These are phyloP conservation scores for Colletotrichum aenigma DNA, from an alignment of 2,329 filamentous ascomycete species.

Conservation along the genomic window DNA sequence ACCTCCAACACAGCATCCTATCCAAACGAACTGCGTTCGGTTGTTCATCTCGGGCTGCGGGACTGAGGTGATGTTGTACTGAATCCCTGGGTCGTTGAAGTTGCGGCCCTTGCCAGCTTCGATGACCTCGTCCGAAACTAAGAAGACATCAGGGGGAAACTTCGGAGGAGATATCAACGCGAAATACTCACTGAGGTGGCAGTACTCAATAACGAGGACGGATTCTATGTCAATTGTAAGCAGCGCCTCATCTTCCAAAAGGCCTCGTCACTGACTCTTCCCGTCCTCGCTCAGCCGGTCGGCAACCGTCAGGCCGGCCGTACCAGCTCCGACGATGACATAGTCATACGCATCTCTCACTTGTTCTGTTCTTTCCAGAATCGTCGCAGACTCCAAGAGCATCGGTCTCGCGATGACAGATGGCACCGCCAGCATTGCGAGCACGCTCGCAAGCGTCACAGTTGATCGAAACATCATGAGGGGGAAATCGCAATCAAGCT, in stretches of 20 bases:
- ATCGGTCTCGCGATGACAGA: not conserved
- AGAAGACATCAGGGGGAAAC: not conserved
- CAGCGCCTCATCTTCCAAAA: accelerated
- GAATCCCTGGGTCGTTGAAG: constrained; percentile 21
- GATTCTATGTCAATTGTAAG: not conserved
- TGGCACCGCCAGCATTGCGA: not conserved
- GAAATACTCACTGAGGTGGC: not conserved
- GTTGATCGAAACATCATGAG: not conserved
- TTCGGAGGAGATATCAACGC: too few relatives aligned
- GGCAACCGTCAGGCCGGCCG: constrained; percentile 44
- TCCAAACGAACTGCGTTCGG: constrained; percentile 26
- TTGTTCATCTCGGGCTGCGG: constrained; percentile 30
- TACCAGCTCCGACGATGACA: constrained; percentile 46
- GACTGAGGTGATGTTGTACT: constrained; percentile 30
- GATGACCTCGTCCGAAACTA: not conserved
- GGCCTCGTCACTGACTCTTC: constrained; percentile 24
- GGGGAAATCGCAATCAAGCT: accelerated
- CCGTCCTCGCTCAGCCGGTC: constrained; percentile 34
- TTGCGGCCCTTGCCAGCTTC: not conserved
- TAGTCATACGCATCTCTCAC: constrained; percentile 25
- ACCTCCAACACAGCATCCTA: constrained; percentile 40
- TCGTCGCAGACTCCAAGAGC: not conserved
- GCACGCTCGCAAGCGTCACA: not conserved
- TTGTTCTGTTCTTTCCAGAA: not conserved
- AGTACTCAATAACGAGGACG: constrained; percentile 18